Evolutionary conservation across 345 rosid species (phyloP), one percentile per base, ranked within the genome.

Genomic region (Populus deltoides): DNA sequence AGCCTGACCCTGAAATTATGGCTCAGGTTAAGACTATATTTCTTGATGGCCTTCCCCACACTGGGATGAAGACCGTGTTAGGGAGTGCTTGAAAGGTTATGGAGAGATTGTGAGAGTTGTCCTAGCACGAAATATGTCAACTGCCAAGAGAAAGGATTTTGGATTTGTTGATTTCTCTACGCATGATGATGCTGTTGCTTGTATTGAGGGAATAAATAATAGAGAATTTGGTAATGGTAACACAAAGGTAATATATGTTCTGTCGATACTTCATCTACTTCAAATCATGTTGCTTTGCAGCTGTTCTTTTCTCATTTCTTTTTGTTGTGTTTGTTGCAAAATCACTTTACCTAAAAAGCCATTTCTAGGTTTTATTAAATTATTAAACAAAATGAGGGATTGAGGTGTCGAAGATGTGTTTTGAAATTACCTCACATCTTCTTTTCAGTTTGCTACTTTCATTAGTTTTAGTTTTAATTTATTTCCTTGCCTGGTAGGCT

Each of bases 1-100:
- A 90, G 79, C 90, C 92, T 72, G 90, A 90, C 79, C 93, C 93
- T 22, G 87, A 85, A 73, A 55, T 90, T 71, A 90, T 90, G 93
- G 93, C 90, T 27, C 85, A 85, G 25, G 93, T 90, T 77, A 90
- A 88, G 74, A 87, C 93, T 0, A 86, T 90, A 62, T 90, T 88
- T 86, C 87, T 90, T 77, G 91, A 90, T 74, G 91, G 90, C 76
- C 86, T 88, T 84, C 91, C 90, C 86, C 89, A 78, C 81, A 86
- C 20, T 90, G 93, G 93, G 90, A 83, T 74, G 93, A 90, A 81
- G 88, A 87, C 36, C 80, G 22, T 49, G 81, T 90, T 45, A 87
- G 88, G 82, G 86, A 84, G 38, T 79, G 70, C 51, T 62, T 87
- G 66, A 81, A 82, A 81, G 78, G 81, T 68, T 88, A 79, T 43